Evolutionary conservation across 257 asterid species (phyloP), one percentile per base, ranked within the genome.

Genomic region (Rehmannia glutinosa): DNA sequence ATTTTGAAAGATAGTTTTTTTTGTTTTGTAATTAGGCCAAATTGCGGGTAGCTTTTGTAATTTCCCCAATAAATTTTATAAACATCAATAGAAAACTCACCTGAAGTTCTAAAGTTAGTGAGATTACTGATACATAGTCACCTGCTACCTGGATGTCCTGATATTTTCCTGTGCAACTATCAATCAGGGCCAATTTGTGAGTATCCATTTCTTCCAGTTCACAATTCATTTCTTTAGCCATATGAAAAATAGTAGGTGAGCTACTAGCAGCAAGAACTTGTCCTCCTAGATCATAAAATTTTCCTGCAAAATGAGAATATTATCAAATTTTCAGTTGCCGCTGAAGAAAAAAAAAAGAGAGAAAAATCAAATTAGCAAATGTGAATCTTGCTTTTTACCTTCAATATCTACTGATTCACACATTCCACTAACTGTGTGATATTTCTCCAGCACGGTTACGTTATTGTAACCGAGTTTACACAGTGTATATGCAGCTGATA

Each of bases 251-350:
- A 1, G 89, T 82, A 4, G 97, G 97, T 17, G 97, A 89, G 71
- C 97, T 88, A 69, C 83, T 86, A 3, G 95, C 95, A 12, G 97
- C 95, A 23, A 90, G 92, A 25, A 90, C 97, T 76, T 90, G 96
- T 28, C 96, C 97, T 53, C 97, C 96, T 21, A 90, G 97, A 75
- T 90, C 97, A 69, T 90, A 90, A 28, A 81, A 50, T 28, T 59
- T 86, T 69, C 97, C 96, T 89, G 81, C 75, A 78, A 51, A 53
- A 8, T 30, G 16, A 62, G 8, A 60, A 47, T 19, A 64, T 12
- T 6, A 8, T 11, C 20, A 32, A 62, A 17, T 23, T 51, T 8
- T 15, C 58, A 20, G 5, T 42, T 41, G 13, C 7, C 28, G 36
- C 15, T 15, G n/a, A 1, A 32, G 23, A 55, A 53, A 1, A 7